These are phyloP conservation scores for Trifolium repens DNA, from an alignment of 306 rosid species.

Conservation along the genomic window DNA sequence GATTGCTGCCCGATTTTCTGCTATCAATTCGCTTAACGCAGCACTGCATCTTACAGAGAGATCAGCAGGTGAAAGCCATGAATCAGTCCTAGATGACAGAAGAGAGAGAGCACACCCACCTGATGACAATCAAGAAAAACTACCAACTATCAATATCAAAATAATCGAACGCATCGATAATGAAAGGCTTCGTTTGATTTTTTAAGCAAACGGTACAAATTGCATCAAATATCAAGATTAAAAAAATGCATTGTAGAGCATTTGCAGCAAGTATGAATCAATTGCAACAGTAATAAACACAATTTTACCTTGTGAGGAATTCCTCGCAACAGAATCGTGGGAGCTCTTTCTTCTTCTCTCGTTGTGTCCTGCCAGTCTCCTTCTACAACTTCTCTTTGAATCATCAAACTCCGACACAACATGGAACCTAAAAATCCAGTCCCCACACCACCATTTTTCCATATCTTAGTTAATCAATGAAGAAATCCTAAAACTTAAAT, in stretches of 20 bases:
- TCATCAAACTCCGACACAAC: conserved; percentile 87
- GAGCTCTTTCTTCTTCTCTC: conserved; percentile 93
- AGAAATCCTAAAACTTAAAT: neutral
- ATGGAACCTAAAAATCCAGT: conserved; percentile 69
- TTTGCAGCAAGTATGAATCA: neutral
- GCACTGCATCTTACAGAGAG: conserved; percentile 84
- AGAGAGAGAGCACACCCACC: conserved; percentile 97
- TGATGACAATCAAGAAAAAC: conserved; percentile 44
- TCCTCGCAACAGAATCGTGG: conserved; percentile 67
- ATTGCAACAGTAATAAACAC: neutral
- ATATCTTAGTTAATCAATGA: neutral
- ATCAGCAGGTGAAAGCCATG: conserved; percentile 65
- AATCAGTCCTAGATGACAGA: conserved; percentile 81
- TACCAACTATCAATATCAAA: conserved; percentile 34
- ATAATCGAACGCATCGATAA: too few species aligned
- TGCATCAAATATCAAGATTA: neutral
- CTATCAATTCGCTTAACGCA: conserved; percentile 83
- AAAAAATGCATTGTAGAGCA: neutral
- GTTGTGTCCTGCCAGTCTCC: conserved; percentile 96
- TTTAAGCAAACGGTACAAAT: too few species aligned
- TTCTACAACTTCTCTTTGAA: conserved; percentile 89
- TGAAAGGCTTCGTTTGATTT: too few species aligned
- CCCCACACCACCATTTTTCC: neutral
- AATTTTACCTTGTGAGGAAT: conserved; percentile 59
- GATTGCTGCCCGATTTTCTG: conserved; percentile 78